Evolutionary conservation across 1,284 basidiomycete genomes (phyloP).

Genomic region (Neonothopanus nambi): DNA sequence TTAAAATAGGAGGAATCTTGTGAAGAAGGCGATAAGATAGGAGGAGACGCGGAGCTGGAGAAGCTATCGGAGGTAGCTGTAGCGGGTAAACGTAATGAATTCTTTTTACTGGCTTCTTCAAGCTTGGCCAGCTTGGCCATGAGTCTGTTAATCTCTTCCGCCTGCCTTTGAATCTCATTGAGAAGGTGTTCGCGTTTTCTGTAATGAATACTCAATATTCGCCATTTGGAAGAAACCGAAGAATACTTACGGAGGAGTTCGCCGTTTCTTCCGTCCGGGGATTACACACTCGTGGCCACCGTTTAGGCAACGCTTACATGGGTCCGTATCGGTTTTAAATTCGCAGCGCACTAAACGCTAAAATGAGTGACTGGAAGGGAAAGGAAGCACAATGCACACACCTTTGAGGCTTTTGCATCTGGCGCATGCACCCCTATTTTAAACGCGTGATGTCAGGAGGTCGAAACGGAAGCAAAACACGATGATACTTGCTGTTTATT

Average conservation of each 20-base stretch:
- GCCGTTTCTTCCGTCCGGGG: constrained; percentile 73
- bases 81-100: constrained; percentile 19
- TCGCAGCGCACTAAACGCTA: constrained; percentile 58
- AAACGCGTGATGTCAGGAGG: constrained; percentile 7
- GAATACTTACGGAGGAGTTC: constrained; percentile 67
- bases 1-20: constrained; percentile 28
- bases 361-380: background rate
- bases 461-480: constrained; percentile 6
- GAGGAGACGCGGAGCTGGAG: constrained; percentile 33
- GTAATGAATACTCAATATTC: constrained; percentile 10
- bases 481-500: constrained; percentile 43
- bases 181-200: constrained; percentile 78
- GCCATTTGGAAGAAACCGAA: background rate
- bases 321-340: constrained; percentile 64
- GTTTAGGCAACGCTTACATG: constrained; percentile 68
- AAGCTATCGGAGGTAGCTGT: constrained; percentile 19
- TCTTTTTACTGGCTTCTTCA: constrained; percentile 36
- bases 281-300: constrained; percentile 71
- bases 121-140: constrained; percentile 65
- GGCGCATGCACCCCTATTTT: constrained; percentile 57
- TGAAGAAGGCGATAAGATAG: constrained; percentile 35
- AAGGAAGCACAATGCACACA: background rate
- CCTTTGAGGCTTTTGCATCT: constrained; percentile 73
- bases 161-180: constrained; percentile 70
- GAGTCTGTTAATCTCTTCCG: constrained; percentile 64